Base-by-base conservation (phyloP, 176 grass and related monocot species). In the Avena sativa region DNA sequence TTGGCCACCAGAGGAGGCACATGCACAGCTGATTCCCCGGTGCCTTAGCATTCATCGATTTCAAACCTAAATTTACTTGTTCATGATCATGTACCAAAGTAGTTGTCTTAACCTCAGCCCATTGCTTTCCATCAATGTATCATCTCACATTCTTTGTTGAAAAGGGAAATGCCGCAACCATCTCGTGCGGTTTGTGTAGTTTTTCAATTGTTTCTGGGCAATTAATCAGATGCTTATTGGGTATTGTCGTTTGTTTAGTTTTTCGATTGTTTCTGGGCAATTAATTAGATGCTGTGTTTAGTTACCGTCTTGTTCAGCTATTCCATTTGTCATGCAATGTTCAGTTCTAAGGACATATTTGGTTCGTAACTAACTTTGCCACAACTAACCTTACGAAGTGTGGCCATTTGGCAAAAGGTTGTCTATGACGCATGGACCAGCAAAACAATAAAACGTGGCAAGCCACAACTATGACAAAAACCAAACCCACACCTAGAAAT, bases 1-100 rank as follows among this genome's bases (percentile, higher is more conserved):
- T 85, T 68, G 46, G 72, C 57, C 56, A 58, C 85, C 46, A 84
- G 74, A 88, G 78, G 66, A 82, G 63, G 9, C 32, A 84, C 66
- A 71, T 85, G 88, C 85, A 90, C 55, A 83, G 87, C 56, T 51
- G 28, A 76, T 88, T 87, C 72, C 83, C 64, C 76, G 91, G 84
- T 84, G 79, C 57, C 50, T 61, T 65, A 25, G 86, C 89, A 88
- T 88, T 87, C 85, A 92, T 89, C 86, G 80, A 88, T 91, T 89
- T 82, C 64, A 38, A 38, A 6, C 67, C 81, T 85, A 72, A 80
- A 76, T 89, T 94, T 90, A 89, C 92, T 85, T 91, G 89, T 94
- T 94, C 89, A 87, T 88, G 81, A 69, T 93, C 88, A 70, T 96
- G 86, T 87, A 91, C 86, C 82, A 73, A 73, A 81, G 53, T 86